Base-by-base conservation (phyloP, 768 basidiomycete genomes). In the Agaricus sinodeliciosus region DNA sequence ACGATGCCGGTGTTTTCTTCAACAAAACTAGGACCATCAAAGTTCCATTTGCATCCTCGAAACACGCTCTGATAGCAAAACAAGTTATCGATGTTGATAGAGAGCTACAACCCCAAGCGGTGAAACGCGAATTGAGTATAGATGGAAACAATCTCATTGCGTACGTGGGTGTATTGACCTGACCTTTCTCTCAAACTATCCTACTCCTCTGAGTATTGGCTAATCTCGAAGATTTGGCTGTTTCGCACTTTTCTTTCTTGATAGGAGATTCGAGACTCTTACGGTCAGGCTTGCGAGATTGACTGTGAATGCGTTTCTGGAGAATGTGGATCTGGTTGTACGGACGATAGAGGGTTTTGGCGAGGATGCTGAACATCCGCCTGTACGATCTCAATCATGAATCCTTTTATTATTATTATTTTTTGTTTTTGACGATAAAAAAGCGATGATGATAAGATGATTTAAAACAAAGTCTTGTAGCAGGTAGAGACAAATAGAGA, bases 271-370 rank as follows among this genome's bases (percentile, higher is more conserved):
- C 67, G 77, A 75, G 19, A 90, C 88, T 0, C 70, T 90, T 49
- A 96, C 93, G 0, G 74, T 94, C 55, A 84, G 94, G 34, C 71
- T 95, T n/a, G 85, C 90, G 3, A 80, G 94, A 51, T 74, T 96
- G 44, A 81, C 86, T 0, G 75, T 87, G 45, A 96, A 96, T 60
- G 84, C 84, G 12, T 94, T 90, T 68, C 74, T 96, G 43, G 93
- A 95, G 63, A 94, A 93, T 60, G 77, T 93, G 28, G 90, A 94
- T 63, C 75, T 96, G 34, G 81, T 94, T 44, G 77, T 85, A 11
- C 82, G 89, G 37, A 94, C 92, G 16, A 74, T 96, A 56, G 79
- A 80, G 43, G 82, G 85, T 57, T 95, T 94, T 65, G 84, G 83
- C 9, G 81, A 85, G 50, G 81, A 85, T 52, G 83, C 86, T 15